These are phyloP conservation scores for Rhizophagus prolifer DNA, from an alignment of 192 early-diverging fungal species.

Conservation along the genomic window DNA sequence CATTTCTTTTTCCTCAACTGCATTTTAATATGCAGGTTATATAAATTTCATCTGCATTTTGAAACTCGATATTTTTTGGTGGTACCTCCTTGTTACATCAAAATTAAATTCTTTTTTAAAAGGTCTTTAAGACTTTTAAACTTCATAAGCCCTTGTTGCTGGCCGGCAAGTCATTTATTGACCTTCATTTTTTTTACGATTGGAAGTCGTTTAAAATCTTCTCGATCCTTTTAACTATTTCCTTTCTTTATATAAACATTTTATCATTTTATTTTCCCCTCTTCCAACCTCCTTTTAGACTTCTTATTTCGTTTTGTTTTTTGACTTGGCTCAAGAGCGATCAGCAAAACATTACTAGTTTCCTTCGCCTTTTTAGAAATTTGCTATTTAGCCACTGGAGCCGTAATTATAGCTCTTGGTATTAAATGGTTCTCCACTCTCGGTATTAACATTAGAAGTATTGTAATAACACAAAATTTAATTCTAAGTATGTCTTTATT, in stretches of 20 bases:
- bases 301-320: not conserved
- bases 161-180: not conserved
- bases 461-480: slow-evolving; percentile 12
- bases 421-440: not conserved
- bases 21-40: not conserved
- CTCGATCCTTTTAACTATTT: not conserved
- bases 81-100: not conserved
- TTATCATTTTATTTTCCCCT: not conserved
- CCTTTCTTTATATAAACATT: not conserved
- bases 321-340: not conserved
- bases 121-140: not conserved
- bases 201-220: not conserved
- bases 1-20: too few species aligned
- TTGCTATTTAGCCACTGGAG: slow-evolving; percentile 1
- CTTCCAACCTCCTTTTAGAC: not conserved
- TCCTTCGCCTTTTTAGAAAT: slow-evolving; percentile 17
- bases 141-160: slow-evolving; percentile 3
- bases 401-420: slow-evolving; percentile 1
- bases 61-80: not conserved
- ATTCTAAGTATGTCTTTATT: slow-evolving; percentile 2
- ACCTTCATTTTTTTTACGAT: not conserved
- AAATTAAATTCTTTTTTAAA: not conserved
- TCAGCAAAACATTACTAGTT: not conserved
- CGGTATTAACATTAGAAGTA: not conserved
- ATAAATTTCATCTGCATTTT: not conserved